A percentile compares a stretch with the other conserved stretches of the same genome.
phyloP scores from a whole-genome alignment of 768 basidiomycete species.

The Mrakia blollopis region DNA sequence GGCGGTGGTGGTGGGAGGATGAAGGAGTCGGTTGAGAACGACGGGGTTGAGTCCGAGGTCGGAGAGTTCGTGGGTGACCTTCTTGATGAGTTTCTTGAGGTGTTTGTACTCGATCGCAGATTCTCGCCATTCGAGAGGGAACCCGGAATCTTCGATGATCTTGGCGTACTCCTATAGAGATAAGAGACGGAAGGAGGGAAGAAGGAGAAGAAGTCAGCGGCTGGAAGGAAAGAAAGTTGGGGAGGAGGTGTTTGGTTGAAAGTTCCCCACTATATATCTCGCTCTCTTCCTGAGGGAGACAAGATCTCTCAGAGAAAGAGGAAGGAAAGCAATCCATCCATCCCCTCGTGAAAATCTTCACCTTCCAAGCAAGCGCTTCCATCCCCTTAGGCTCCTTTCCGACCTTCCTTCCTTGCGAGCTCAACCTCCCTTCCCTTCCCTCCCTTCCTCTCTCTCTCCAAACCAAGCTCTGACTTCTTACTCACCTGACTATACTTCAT shows the following conservation, averaged over 20 bases:
- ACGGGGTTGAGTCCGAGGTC: conserved; percentile 58
- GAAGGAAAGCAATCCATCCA: no score
- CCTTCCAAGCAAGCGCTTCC: neutral
- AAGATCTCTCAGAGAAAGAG: no score
- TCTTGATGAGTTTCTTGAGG: conserved; percentile 87
- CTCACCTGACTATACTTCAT: conserved; percentile 1
- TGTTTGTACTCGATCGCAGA: conserved; percentile 80
- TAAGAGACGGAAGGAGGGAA: neutral
- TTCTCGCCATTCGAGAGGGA: conserved; percentile 70
- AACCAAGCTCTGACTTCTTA: neutral
- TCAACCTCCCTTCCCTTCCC: no score
- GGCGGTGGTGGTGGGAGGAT: conserved; percentile 37
- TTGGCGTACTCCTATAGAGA: conserved; percentile 43
- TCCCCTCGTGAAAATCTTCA: no score
- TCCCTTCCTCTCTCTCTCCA: neutral
- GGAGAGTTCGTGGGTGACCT: conserved; percentile 70
- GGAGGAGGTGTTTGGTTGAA: neutral
- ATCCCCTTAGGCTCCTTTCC: neutral
- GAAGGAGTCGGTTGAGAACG: conserved; percentile 47
- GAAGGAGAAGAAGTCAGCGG: neutral
- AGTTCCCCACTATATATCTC: no score
- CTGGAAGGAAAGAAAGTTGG: no score
- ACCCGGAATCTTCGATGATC: conserved; percentile 47
- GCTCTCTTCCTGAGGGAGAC: no score
- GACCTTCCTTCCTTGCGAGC: neutral